A percentile compares a stretch with the other conserved stretches of the same genome.
phyloP scores from a whole-genome alignment of 352 stramenopile species.

The Phytopythium delawarense region DNA sequence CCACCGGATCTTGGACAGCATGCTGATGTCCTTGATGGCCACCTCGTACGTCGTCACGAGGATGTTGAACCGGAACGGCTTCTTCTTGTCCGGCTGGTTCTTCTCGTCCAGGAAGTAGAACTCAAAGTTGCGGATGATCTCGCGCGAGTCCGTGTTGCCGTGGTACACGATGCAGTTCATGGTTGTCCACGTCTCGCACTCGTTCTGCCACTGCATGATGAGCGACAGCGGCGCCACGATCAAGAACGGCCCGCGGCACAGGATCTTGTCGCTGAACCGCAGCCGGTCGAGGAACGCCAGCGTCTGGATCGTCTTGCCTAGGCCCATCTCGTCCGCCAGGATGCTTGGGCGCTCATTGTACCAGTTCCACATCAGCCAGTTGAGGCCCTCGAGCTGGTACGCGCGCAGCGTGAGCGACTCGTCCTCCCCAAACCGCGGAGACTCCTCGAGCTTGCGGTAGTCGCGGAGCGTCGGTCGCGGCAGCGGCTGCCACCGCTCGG shows the following conservation, averaged over 20 bases:
- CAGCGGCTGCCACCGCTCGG: conserved; percentile 49
- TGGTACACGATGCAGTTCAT: conserved; percentile 99
- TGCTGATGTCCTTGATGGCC: conserved; percentile 86
- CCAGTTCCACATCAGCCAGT: conserved; percentile 90
- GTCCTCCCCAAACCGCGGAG: conserved; percentile 69
- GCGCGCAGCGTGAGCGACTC: conserved; percentile 64
- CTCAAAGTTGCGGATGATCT: conserved; percentile 95
- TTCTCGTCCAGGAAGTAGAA: conserved; percentile 87
- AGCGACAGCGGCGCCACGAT: conserved; percentile 98
- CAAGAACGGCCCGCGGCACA: conserved; percentile 94
- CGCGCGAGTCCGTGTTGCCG: conserved; percentile 90
- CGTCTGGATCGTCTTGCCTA: conserved; percentile 93
- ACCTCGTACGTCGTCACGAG: conserved; percentile 91
- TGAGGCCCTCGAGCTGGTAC: conserved; percentile 87
- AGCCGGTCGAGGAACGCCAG: conserved; percentile 94
- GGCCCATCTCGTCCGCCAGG: conserved; percentile 88
- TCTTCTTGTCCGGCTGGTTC: conserved; percentile 75
- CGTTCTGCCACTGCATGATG: conserved; percentile 99
- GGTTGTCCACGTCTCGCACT: conserved; percentile 98
- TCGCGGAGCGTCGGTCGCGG: conserved; percentile 72
- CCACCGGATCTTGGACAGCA: conserved; percentile 95
- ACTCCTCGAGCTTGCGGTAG: conserved; percentile 85
- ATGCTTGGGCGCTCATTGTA: conserved; percentile 88
- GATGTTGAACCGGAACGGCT: conserved; percentile 87
- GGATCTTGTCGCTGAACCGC: conserved; percentile 85